These are phyloP conservation scores for Colletotrichum musicola DNA, from an alignment of 2,329 filamentous ascomycete species.

Conservation along the genomic window DNA sequence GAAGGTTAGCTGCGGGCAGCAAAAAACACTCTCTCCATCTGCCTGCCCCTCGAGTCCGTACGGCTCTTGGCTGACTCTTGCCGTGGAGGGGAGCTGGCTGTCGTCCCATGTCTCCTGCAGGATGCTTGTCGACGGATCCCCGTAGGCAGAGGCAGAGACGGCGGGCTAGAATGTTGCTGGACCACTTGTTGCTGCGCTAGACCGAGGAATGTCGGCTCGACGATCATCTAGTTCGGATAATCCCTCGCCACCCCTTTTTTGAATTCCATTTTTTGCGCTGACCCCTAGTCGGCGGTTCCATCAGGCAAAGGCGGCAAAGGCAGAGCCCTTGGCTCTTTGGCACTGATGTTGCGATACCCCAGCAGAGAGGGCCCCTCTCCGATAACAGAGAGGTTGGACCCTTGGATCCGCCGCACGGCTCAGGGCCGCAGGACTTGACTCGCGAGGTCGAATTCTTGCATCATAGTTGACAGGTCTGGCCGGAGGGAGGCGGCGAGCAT, in stretches of 20 bases:
- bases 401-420: slow-evolving; percentile 33
- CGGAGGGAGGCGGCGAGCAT: background rate
- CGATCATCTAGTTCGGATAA: slow-evolving; percentile 32
- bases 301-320: slow-evolving; percentile 38
- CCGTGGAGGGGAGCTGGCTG: slow-evolving; percentile 20
- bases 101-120: slow-evolving; percentile 38
- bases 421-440: slow-evolving; percentile 36
- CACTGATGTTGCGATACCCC: slow-evolving; percentile 22
- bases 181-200: slow-evolving; percentile 32
- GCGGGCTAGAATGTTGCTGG: slow-evolving; percentile 32
- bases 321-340: slow-evolving; percentile 33
- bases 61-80: background rate
- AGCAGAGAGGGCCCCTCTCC: slow-evolving; percentile 14
- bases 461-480: slow-evolving; percentile 22
- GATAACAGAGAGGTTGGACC: slow-evolving; percentile 35
- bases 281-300: slow-evolving; percentile 16
- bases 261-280: slow-evolving; percentile 15
- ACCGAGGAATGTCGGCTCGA: slow-evolving; percentile 30
- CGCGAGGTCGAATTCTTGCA: slow-evolving; percentile 36
- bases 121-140: slow-evolving; percentile 33
- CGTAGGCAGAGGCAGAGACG: slow-evolving; percentile 13
- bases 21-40: background rate
- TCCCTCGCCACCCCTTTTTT: slow-evolving; percentile 36
- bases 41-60: too few relatives aligned
- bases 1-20: background rate